Evolutionary conservation across 805 yeast species (phyloP).

Genomic region (Metschnikowia shivogae): DNA sequence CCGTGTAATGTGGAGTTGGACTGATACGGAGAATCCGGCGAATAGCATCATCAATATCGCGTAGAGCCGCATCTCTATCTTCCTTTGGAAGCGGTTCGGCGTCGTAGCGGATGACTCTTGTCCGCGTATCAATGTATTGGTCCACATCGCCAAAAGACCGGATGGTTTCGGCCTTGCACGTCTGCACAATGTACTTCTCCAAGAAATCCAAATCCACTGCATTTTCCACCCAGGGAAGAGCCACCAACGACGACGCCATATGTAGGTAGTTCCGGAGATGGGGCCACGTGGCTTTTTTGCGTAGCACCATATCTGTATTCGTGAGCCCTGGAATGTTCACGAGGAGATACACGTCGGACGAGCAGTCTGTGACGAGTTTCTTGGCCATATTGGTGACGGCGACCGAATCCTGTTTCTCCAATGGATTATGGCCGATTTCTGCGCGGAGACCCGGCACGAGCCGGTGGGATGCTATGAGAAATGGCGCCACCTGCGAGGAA

Average conservation of each 20-base stretch:
- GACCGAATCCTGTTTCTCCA: constrained; percentile 20
- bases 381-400: constrained; percentile 33
- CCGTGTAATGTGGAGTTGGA: constrained; percentile 69
- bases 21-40: constrained; percentile 57
- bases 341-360: constrained; percentile 36
- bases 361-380: constrained; percentile 34
- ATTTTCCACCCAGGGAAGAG: constrained; percentile 49
- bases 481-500: constrained; percentile 25
- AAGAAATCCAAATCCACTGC: constrained; percentile 41
- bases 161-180: constrained; percentile 51
- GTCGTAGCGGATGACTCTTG: constrained; percentile 58
- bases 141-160: constrained; percentile 42
- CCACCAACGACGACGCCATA: constrained; percentile 57
- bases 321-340: constrained; percentile 38
- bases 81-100: constrained; percentile 44
- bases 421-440: constrained; percentile 20
- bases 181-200: constrained; percentile 38
- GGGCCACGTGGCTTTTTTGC: constrained; percentile 39
- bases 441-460: constrained; percentile 29
- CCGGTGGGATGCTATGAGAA: constrained; percentile 38
- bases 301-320: constrained; percentile 24
- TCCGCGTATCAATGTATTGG: constrained; percentile 57
- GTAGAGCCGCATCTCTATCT: constrained; percentile 26
- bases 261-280: constrained; percentile 48
- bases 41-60: constrained; percentile 44